Percentiles rank a stretch among this genome's conserved stretches.
phyloP scores from a whole-genome alignment of 1,284 basidiomycete genomes.

The Sporisorium reilianum region DNA sequence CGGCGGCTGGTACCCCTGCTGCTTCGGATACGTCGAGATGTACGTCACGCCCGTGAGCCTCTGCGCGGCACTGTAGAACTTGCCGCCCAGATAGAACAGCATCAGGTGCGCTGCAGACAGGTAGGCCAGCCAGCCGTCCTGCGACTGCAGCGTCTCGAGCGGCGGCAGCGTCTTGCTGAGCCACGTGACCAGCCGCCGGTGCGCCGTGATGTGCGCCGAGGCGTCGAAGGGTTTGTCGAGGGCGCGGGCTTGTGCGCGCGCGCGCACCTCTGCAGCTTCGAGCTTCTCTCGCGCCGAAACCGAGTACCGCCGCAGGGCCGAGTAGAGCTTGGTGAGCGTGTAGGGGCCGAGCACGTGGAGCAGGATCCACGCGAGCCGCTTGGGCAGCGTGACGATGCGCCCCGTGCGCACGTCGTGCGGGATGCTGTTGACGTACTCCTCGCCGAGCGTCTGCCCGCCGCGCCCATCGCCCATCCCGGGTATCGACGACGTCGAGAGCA shows the following conservation, averaged over 20 bases:
- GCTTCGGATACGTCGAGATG: constrained; percentile 50
- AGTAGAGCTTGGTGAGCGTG: constrained; percentile 60
- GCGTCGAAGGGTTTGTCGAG: constrained; percentile 16
- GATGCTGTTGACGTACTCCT: constrained; percentile 70
- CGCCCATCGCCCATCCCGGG: constrained; percentile 30
- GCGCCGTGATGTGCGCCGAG: neutral
- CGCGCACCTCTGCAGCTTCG: constrained; percentile 22
- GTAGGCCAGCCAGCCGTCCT: constrained; percentile 63
- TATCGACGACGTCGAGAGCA: constrained; percentile 60
- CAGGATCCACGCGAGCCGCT: constrained; percentile 61
- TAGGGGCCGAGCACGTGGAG: constrained; percentile 68
- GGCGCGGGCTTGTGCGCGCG: constrained; percentile 23
- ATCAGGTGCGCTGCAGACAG: constrained; percentile 69
- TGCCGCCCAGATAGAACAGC: constrained; percentile 70
- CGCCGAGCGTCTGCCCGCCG: constrained; percentile 70
- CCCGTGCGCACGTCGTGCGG: constrained; percentile 60
- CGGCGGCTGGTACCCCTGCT: constrained; percentile 57
- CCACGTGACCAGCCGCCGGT: constrained; percentile 21
- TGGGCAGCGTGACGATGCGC: constrained; percentile 52
- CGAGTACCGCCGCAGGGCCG: constrained; percentile 44
- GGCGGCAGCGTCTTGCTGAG: constrained; percentile 55
- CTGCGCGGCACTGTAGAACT: constrained; percentile 69
- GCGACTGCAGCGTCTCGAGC: constrained; percentile 64
- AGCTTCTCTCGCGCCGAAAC: constrained; percentile 13
- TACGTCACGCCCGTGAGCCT: constrained; percentile 67